phyloP scores from a whole-genome alignment of 106 monocot genomes.

The Dendrobium catenatum region DNA sequence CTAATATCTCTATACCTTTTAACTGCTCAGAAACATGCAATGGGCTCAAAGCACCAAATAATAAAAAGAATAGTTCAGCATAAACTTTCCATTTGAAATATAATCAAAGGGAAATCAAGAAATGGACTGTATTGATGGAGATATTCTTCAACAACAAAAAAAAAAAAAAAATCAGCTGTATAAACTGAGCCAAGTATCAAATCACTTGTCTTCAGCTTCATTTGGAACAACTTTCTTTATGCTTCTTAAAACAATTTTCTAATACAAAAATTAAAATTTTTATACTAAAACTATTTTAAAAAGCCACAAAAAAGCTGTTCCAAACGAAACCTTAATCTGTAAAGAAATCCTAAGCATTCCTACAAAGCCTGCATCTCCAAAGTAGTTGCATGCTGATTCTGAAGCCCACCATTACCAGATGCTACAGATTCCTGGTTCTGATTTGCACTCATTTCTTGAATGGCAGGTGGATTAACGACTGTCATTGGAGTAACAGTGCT shows the following conservation, averaged over 20 bases:
- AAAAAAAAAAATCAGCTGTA: not conserved
- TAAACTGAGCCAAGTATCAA: not conserved
- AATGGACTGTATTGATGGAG: not conserved
- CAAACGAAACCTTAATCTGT: not conserved
- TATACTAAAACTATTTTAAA: too few species aligned
- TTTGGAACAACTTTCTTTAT: too few species aligned
- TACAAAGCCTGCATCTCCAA: slow-evolving; percentile 63
- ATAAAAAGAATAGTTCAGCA: not conserved
- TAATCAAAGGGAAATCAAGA: not conserved
- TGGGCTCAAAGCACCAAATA: not conserved
- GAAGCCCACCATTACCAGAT: slow-evolving; percentile 20
- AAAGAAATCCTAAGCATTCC: not conserved
- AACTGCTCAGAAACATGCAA: not conserved
- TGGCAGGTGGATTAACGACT: slow-evolving; percentile 49
- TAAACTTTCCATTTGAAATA: not conserved
- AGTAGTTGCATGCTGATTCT: slow-evolving; percentile 20
- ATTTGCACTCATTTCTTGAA: slow-evolving; percentile 59
- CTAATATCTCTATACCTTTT: too few species aligned
- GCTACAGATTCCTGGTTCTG: slow-evolving; percentile 9
- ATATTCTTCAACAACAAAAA: not conserved
- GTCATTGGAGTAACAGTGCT: slow-evolving; percentile 57
- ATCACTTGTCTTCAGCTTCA: too few species aligned
- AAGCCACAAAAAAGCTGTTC: too few species aligned
- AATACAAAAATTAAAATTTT: too few species aligned
- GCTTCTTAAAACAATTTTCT: too few species aligned